These are phyloP conservation scores for Catenaria anguillulae DNA, from an alignment of 371 early-diverging fungal genomes.

Conservation along the genomic window DNA sequence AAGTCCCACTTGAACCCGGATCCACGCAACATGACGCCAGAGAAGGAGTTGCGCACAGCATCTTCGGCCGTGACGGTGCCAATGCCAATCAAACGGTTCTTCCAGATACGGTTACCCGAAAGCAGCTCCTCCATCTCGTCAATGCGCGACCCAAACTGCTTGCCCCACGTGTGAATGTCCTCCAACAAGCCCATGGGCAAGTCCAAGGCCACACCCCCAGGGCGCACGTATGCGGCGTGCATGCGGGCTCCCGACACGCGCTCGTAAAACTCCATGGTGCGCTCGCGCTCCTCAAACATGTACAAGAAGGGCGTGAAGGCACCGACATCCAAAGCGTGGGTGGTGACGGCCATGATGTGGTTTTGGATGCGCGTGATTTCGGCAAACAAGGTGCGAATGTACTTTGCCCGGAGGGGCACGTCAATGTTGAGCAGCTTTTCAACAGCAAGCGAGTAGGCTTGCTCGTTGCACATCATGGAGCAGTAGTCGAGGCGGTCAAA, in stretches of 20 bases:
- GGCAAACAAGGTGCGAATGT: constrained; percentile 90
- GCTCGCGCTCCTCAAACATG: constrained; percentile 97
- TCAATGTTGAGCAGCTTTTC: constrained; percentile 96
- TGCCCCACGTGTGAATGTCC: constrained; percentile 87
- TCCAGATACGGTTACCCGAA: constrained; percentile 89
- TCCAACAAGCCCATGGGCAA: constrained; percentile 84
- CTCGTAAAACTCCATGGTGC: constrained; percentile 96
- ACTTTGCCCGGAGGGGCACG: constrained; percentile 83
- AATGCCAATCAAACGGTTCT: constrained; percentile 68
- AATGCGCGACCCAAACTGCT: constrained; percentile 72
- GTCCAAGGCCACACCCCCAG: constrained; percentile 92
- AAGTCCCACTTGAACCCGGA: constrained; percentile 89
- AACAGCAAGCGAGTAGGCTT: constrained; percentile 88
- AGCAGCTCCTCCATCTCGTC: constrained; percentile 91
- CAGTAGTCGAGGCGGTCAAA: constrained; percentile 97
- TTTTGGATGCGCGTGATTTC: constrained; percentile 94
- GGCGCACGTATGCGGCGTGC: constrained; percentile 93
- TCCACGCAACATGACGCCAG: constrained; percentile 89
- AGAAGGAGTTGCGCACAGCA: constrained; percentile 81
- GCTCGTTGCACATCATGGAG: constrained; percentile 94
- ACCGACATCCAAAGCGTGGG: constrained; percentile 94
- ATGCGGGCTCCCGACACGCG: constrained; percentile 96
- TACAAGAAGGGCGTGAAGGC: constrained; percentile 95
- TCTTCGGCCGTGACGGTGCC: constrained; percentile 74
- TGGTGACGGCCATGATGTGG: constrained; percentile 93